Percentiles rank a stretch among this genome's conserved stretches.
These are phyloP conservation scores for Juglanconis oblonga DNA, from an alignment of 2,329 filamentous ascomycete genomes.

Conservation along the genomic window DNA sequence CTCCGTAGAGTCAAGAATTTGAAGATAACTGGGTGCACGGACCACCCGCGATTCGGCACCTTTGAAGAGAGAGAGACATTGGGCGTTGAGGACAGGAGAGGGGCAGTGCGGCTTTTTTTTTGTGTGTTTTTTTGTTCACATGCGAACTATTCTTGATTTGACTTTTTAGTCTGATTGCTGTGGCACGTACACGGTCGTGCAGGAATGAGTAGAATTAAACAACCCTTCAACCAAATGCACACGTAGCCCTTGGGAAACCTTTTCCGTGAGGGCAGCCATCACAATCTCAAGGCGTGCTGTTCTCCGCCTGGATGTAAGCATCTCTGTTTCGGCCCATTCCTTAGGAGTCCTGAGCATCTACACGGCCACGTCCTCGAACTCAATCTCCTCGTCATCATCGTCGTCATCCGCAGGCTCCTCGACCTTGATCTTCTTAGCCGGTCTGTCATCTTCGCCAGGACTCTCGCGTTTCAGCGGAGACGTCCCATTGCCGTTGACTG, in stretches of 20 bases:
- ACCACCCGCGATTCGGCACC: background rate
- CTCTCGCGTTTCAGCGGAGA: conserved; percentile 19
- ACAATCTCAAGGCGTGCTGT: conserved; percentile 1
- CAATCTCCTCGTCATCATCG: conserved; percentile 50
- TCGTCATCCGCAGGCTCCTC: conserved; percentile 37
- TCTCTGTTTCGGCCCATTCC: background rate
- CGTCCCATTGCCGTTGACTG: conserved; percentile 20
- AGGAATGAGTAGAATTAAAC: background rate
- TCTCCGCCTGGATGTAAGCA: conserved; percentile 5
- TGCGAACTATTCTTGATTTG: background rate
- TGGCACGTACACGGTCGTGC: background rate
- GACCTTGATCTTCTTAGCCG: conserved; percentile 60
- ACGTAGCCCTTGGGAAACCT: background rate
- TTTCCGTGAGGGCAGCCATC: background rate
- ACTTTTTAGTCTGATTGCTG: background rate
- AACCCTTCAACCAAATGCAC: background rate
- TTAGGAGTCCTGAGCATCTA: background rate
- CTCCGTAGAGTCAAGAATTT: background rate
- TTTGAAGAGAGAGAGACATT: background rate
- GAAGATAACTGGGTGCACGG: conserved; percentile 6
- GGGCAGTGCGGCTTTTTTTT: background rate
- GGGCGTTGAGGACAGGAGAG: background rate
- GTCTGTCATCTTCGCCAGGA: conserved; percentile 37
- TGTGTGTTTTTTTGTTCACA: background rate
- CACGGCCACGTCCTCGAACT: conserved; percentile 51